Evolutionary conservation across 1,139 yeast species (phyloP).

Genomic region (Magnusiomyces fungicola): DNA sequence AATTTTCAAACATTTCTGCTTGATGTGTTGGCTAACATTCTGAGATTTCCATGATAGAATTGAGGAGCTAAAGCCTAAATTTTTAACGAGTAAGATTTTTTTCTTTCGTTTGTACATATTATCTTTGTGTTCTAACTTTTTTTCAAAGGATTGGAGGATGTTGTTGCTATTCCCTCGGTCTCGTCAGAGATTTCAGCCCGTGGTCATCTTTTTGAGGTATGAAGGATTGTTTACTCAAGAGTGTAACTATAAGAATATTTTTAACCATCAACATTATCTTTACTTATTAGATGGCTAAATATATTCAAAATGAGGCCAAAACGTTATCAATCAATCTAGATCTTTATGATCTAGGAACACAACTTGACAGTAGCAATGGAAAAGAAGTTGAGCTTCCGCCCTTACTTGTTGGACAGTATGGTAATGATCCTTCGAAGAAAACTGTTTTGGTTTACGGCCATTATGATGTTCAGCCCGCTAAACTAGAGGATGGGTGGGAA

Average conservation of each 20-base stretch:
- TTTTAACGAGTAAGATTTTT: constrained; percentile 11
- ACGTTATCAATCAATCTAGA: constrained; percentile 68
- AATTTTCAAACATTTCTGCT: neutral
- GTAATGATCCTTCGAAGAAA: constrained; percentile 67
- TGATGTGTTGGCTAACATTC: neutral
- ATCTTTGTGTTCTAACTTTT: neutral
- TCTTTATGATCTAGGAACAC: constrained; percentile 73
- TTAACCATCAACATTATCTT: neutral
- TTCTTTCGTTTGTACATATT: neutral
- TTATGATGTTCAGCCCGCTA: constrained; percentile 97
- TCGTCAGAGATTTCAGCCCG: constrained; percentile 84
- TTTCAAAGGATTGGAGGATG: constrained; percentile 44
- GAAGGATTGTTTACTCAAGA: neutral
- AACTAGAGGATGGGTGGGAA: constrained; percentile 87
- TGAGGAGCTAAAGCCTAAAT: constrained; percentile 12
- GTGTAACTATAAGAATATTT: neutral
- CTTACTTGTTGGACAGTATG: constrained; percentile 79
- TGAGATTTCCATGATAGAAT: constrained; percentile 2
- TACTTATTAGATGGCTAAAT: constrained; percentile 57
- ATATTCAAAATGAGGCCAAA: constrained; percentile 60
- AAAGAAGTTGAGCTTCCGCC: constrained; percentile 79
- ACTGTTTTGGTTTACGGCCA: constrained; percentile 92
- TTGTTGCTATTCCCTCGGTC: constrained; percentile 91
- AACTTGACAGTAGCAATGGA: constrained; percentile 51
- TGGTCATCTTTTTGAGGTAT: constrained; percentile 36